Evolutionary conservation across 2,329 filamentous ascomycete genomes (phyloP), one percentile per base, ranked within the genome.

Genomic region (Ophiognomonia clavigignenti-juglandacearum): DNA sequence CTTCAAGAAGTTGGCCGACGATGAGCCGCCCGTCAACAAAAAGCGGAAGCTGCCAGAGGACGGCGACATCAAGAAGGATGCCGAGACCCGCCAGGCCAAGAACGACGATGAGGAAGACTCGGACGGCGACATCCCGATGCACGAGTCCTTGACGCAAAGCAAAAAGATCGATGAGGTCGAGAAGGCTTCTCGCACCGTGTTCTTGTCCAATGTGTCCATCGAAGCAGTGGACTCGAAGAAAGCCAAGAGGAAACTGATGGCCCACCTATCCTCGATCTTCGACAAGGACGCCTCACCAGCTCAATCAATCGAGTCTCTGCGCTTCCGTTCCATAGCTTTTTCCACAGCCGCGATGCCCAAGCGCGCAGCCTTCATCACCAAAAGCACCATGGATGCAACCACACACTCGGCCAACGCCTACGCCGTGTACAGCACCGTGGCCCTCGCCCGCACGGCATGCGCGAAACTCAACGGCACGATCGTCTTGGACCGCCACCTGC

Each of bases 321-420:
- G 93, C 19, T 98, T 97, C 74, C 88, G 93, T 48, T 97, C 92
- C 7, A 88, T 90, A 13, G 87, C 93, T 3, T 97, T 95, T 64
- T 79, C 86, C 5, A 82, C 82, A 23, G 78, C 74, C 29, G 74
- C 82, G 14, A 78, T 96, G 47, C 93, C 93, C 41, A 96, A 96
- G 70, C 88, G 92, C 53, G 93, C 92, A n/a, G 87, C 93, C 20
- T 97, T 83, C 64, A 93, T 92, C 52, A 95, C 88, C 58, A 90
- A 91, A 63, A 84, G 90, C 20, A 74, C 97, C 48, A 92, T 96
- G 85, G 84, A 88, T 51, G 82, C 88, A 18, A 98, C 95, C 1
- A 93, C 92, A 1, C 88, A 88, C 60, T 95, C 87, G 53, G 90
- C 91, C 50, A 96, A 98, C 63, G 93, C 93, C 39, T 98, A 98